A percentile compares a stretch with the other conserved stretches of the same genome.
phyloP scores from a whole-genome alignment of 2,329 filamentous ascomycete genomes.

The Dendryphion nanum region DNA sequence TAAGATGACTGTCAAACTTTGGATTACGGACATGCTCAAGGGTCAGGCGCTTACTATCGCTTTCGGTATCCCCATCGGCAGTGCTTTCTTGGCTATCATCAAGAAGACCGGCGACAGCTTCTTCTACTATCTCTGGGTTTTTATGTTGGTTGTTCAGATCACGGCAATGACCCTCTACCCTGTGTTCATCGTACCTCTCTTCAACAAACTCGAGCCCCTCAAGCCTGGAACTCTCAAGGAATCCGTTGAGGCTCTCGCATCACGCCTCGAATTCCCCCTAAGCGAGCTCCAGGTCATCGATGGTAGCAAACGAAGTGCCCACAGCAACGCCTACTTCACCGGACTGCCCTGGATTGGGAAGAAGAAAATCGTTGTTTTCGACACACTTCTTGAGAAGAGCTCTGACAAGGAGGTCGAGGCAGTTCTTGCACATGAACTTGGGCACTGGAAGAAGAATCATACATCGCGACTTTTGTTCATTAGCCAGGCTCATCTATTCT shows the following conservation, averaged over 20 bases:
- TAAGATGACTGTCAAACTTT: conserved; percentile 89
- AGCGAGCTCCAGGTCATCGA: conserved; percentile 94
- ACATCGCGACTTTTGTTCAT: conserved; percentile 89
- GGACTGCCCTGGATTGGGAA: conserved; percentile 84
- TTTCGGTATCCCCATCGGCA: conserved; percentile 83
- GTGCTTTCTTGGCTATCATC: conserved; percentile 89
- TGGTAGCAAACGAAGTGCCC: conserved; percentile 81
- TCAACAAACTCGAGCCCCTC: conserved; percentile 96
- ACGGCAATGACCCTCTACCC: conserved; percentile 97
- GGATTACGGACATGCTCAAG: conserved; percentile 89
- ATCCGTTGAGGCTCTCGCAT: conserved; percentile 79
- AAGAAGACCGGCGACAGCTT: conserved; percentile 91
- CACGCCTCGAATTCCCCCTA: conserved; percentile 84
- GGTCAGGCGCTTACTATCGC: conserved; percentile 76
- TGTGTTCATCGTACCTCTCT: conserved; percentile 87
- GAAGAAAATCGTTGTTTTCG: conserved; percentile 99
- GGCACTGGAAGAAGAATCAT: conserved; percentile 95
- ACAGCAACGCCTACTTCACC: conserved; percentile 95
- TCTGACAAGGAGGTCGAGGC: conserved; percentile 89
- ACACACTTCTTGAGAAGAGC: conserved; percentile 95
- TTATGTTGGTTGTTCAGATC: conserved; percentile 83
- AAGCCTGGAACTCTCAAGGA: conserved; percentile 85
- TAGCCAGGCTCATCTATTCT: conserved; percentile 82
- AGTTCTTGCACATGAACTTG: conserved; percentile 91
- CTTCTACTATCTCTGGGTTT: conserved; percentile 98